Evolutionary conservation across 352 stramenopile species (phyloP).

Genomic region (Globisporangium paroecandrum): DNA sequence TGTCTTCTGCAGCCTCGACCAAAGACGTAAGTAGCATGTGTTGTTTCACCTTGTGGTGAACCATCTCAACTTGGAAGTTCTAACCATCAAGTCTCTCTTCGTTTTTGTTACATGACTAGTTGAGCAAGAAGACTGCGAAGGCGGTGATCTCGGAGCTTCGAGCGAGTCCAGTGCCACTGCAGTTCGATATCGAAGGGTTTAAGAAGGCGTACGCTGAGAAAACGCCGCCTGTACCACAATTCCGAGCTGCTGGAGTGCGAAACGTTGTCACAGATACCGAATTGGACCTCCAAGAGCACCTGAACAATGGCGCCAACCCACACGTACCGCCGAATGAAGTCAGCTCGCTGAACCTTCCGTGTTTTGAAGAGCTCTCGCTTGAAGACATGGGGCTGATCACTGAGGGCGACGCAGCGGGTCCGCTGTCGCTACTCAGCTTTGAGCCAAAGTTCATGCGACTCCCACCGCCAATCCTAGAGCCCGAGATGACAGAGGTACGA

Average conservation of each 20-base stretch:
- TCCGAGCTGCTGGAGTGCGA: conserved; percentile 70
- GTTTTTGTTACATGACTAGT: conserved; percentile 17
- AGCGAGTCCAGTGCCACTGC: conserved; percentile 37
- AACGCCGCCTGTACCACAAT: conserved; percentile 72
- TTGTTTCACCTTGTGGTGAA: background rate
- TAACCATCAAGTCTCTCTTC: conserved; percentile 11
- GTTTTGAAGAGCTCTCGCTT: conserved; percentile 66
- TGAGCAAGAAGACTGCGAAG: conserved; percentile 74
- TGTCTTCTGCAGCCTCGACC: conserved; percentile 37
- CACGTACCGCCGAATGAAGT: conserved; percentile 70
- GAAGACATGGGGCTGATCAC: conserved; percentile 68
- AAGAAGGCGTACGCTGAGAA: conserved; percentile 68
- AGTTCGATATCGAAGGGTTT: conserved; percentile 66
- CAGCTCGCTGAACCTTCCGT: conserved; percentile 62
- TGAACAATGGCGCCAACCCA: conserved; percentile 75
- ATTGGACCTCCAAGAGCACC: conserved; percentile 76
- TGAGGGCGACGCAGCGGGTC: conserved; percentile 29
- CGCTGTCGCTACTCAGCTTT: conserved; percentile 82
- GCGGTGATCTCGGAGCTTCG: conserved; percentile 64
- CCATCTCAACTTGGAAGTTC: conserved; percentile 8
- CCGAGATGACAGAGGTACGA: conserved; percentile 70
- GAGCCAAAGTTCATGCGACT: conserved; percentile 88
- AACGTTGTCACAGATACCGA: conserved; percentile 80
- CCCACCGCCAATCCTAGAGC: conserved; percentile 77
- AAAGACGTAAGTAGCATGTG: conserved; percentile 43